Base-by-base conservation (phyloP, 139 green algal species). In the Pycnococcus provasolii region DNA sequence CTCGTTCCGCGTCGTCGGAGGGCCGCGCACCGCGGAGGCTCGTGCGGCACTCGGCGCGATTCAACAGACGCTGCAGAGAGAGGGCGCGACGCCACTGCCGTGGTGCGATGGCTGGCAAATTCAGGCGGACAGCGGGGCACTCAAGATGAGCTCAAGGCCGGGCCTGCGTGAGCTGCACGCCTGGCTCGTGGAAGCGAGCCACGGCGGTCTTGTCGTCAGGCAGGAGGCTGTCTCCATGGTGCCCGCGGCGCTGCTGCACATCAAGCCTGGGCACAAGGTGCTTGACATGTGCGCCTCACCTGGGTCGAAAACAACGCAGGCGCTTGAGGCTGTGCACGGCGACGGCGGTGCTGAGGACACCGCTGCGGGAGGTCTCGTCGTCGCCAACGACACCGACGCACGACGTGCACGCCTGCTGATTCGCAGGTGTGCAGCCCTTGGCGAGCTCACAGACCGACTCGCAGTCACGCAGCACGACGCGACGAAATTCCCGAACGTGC, bases 201-300 rank as follows among this genome's bases (percentile, higher is more conserved):
- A 37, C 50, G 11, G 50, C 50, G 13, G 13, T 11, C 50, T 55
- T 55, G 50, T 55, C 11, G 13, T 55, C 13, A 76, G 92, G 3
- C 92, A 98, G 84, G 93, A 99, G 77, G 91, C 89, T 4, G 93
- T 97, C 69, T 96, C 88, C 60, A 99, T 99, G 93, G 86, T 98
- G 7, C 93, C 93, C 2, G 91, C 93, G 0, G 77, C 98, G 39
- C 88, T 99, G 55, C 79, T 99, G 67, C 91, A 95, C 54, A 87
- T 96, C 50, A 77, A 92, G 75, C 87, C 93, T 1, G 74, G 93
- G 45, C 91, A 98, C 85, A 75, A 59, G 67, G 88, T 98, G 47
- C 84, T 99, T 42, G 93, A 99, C 79, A 92, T 95, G 83, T 99
- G 93, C 71, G 93, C 93, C 4, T 90, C 93, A 3, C 93, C 93